Evolutionary conservation across 2,329 filamentous ascomycete genomes (phyloP).

Genomic region (Alternaria tenuissima): DNA sequence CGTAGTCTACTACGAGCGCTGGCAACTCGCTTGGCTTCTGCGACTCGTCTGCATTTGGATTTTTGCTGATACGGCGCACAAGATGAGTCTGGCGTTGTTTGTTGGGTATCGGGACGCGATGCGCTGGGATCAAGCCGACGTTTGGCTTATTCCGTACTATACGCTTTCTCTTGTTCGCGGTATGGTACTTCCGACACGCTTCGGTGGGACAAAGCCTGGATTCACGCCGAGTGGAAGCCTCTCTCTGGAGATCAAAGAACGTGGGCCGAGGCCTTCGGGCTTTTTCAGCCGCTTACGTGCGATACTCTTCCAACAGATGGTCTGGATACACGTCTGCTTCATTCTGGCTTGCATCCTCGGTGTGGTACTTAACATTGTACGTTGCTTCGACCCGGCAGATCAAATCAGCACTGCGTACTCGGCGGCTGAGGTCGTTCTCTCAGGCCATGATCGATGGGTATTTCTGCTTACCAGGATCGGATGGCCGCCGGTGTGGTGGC

Average conservation of each 20-base stretch:
- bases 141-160: constrained; percentile 1
- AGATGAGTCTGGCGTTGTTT: neutral
- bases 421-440: neutral
- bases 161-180: neutral
- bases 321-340: constrained; percentile 1
- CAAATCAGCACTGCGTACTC: neutral
- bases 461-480: constrained; percentile 4
- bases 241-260: neutral
- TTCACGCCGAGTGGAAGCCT: neutral
- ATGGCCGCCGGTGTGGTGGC: constrained; percentile 7
- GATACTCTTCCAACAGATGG: neutral
- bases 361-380: neutral
- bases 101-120: constrained; percentile 1
- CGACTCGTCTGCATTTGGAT: constrained; percentile 1
- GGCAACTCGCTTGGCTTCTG: constrained; percentile 1
- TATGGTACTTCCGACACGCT: neutral
- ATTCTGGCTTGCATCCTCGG: constrained; percentile 1
- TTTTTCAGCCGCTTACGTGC: neutral
- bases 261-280: neutral
- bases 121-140: neutral
- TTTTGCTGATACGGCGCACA: constrained; percentile 3
- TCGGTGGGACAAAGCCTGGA: constrained; percentile 1
- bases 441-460: neutral
- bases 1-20: constrained; percentile 2
- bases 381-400: neutral